Percentiles rank a stretch among this genome's conserved stretches.
Evolutionary conservation across 192 early-diverging fungal genomes (phyloP).

Genomic region (Powellomyces hirtus): DNA sequence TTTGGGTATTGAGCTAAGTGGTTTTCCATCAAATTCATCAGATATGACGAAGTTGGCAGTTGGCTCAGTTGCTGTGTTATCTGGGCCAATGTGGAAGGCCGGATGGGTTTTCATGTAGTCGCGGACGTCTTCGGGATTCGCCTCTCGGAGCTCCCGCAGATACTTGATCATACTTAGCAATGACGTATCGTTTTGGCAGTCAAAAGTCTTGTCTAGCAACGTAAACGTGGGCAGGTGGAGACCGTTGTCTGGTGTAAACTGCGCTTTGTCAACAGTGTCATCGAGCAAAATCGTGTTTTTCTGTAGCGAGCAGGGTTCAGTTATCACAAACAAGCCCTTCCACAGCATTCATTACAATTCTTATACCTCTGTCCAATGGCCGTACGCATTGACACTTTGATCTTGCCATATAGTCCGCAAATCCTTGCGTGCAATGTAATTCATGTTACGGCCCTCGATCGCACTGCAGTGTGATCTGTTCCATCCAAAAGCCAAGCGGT

Average conservation of each 20-base stretch:
- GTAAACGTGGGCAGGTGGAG: constrained; percentile 41
- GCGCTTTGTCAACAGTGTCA: constrained; percentile 37
- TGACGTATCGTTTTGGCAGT: constrained; percentile 25
- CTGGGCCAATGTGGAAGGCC: neutral
- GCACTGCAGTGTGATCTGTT: constrained; percentile 32
- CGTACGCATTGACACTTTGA: constrained; percentile 7
- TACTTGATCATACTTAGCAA: constrained; percentile 26
- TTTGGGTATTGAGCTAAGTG: too few species aligned
- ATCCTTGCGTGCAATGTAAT: constrained; percentile 34
- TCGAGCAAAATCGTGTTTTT: constrained; percentile 48
- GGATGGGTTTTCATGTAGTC: constrained; percentile 7
- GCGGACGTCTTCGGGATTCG: constrained; percentile 9
- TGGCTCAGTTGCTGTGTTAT: neutral
- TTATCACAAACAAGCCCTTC: neutral
- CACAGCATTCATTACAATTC: neutral
- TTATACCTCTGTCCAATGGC: constrained; percentile 14
- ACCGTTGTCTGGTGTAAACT: constrained; percentile 30
- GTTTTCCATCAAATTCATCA: neutral
- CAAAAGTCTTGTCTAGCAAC: constrained; percentile 20
- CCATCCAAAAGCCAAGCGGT: constrained; percentile 30
- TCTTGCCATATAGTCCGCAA: constrained; percentile 36
- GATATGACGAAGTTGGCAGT: neutral
- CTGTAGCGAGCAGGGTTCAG: constrained; percentile 3
- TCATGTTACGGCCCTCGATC: neutral
- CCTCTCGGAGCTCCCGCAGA: constrained; percentile 5